Evolutionary conservation across 2,329 filamentous ascomycete species (phyloP).

Genomic region (Talaromyces sp.): DNA sequence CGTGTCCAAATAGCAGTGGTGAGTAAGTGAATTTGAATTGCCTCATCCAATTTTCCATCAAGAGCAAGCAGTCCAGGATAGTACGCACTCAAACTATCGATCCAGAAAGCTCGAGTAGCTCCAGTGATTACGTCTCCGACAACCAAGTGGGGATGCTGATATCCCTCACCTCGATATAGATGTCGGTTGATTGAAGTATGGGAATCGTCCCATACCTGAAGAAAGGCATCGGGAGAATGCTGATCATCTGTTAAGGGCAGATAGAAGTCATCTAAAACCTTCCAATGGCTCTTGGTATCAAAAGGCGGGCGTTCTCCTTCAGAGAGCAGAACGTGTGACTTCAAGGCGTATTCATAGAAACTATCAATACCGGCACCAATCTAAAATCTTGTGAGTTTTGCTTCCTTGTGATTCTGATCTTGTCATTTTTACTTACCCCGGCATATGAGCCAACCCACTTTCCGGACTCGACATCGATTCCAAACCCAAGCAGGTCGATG

Average conservation of each 20-base stretch:
- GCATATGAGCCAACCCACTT: constrained; percentile 86
- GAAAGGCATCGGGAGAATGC: constrained; percentile 75
- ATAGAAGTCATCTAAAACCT: constrained; percentile 66
- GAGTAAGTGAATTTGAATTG: constrained; percentile 83
- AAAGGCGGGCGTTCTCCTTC: constrained; percentile 57
- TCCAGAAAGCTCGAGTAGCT: constrained; percentile 87
- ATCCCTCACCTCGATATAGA: constrained; percentile 74
- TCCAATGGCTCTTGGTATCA: constrained; percentile 44
- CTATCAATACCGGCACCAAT: constrained; percentile 97
- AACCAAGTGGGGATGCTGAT: constrained; percentile 88
- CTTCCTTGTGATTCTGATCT: background rate
- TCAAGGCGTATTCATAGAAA: constrained; percentile 97
- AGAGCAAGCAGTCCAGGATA: constrained; percentile 87
- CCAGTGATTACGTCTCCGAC: constrained; percentile 88
- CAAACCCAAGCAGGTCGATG: constrained; percentile 85
- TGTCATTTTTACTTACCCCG: constrained; percentile 53
- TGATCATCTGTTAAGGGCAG: constrained; percentile 64
- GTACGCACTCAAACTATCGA: constrained; percentile 93
- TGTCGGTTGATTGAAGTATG: constrained; percentile 88
- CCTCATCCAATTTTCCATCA: constrained; percentile 87
- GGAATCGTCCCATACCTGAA: constrained; percentile 80
- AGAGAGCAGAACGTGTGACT: constrained; percentile 87
- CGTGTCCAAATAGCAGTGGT: constrained; percentile 94
- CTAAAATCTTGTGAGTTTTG: constrained; percentile 29
- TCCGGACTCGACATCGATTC: constrained; percentile 88